Percentiles rank a stretch among this genome's conserved stretches.
Conservation (phyloP, 371 early-diverging fungal species). For the Zopfochytrium polystomum region DNA sequence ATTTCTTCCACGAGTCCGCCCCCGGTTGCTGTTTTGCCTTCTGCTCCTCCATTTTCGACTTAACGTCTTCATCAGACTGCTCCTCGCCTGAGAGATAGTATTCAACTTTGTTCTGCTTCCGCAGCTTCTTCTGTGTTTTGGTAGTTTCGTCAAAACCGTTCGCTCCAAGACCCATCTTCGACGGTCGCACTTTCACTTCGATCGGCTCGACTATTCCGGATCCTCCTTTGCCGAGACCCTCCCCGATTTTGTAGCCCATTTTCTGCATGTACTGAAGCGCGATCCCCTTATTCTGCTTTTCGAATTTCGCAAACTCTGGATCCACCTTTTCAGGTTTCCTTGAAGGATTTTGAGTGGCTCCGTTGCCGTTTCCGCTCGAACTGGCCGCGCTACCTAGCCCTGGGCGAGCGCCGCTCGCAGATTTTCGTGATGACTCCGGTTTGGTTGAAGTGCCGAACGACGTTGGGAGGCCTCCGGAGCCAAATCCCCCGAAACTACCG, state of each 20-base stretch:
- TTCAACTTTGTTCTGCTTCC: constrained; percentile 18
- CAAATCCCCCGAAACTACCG: neutral
- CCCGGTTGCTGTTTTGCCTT: constrained; percentile 35
- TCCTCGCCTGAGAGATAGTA: constrained; percentile 38
- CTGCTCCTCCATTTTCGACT: constrained; percentile 24
- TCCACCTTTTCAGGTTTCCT: constrained; percentile 37
- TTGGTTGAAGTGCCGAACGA: constrained; percentile 12
- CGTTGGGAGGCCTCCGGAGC: neutral
- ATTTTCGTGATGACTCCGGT: neutral
- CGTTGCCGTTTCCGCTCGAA: neutral
- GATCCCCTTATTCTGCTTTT: constrained; percentile 65
- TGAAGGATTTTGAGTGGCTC: neutral
- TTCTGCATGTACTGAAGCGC: constrained; percentile 77
- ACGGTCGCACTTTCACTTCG: constrained; percentile 77
- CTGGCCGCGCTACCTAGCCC: constrained; percentile 6
- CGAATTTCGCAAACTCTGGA: constrained; percentile 78
- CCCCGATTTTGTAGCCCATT: constrained; percentile 83
- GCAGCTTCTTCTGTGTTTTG: constrained; percentile 38
- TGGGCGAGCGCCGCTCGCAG: neutral
- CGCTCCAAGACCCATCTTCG: constrained; percentile 77
- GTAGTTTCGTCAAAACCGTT: constrained; percentile 68
- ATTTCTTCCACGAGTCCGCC: constrained; percentile 27
- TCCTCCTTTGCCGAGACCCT: constrained; percentile 76
- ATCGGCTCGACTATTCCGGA: constrained; percentile 86
- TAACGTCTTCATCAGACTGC: constrained; percentile 52